Evolutionary conservation across 352 stramenopile genomes (phyloP).

Genomic region (Phytophthora ramorum): DNA sequence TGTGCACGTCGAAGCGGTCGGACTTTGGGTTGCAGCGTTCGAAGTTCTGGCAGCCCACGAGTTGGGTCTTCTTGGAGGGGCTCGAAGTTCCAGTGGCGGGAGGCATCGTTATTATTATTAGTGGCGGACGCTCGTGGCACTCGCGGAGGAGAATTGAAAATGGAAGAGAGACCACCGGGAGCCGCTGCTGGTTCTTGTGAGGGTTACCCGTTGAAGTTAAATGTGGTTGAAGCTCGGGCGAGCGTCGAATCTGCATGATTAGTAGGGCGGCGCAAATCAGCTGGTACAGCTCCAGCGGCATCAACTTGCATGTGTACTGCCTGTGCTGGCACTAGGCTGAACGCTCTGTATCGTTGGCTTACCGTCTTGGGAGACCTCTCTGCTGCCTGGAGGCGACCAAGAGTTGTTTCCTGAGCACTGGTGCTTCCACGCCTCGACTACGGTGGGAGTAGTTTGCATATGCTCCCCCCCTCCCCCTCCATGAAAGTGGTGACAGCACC

Average conservation of each 20-base stretch:
- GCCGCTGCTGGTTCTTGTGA: too few species aligned
- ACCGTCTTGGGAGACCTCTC: too few species aligned
- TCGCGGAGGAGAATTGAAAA: constrained; percentile 19
- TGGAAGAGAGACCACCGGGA: constrained; percentile 16
- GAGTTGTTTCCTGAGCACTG: too few species aligned
- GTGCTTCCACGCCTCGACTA: too few species aligned
- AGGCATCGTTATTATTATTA: constrained; percentile 16
- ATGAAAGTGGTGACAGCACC: too few species aligned
- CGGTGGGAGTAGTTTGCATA: too few species aligned
- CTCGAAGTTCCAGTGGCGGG: constrained; percentile 2
- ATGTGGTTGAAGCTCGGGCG: not conserved
- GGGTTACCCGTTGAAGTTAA: constrained; percentile 11
- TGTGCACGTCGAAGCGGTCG: constrained; percentile 78
- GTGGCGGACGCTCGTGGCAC: not conserved
- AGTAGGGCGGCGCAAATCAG: not conserved
- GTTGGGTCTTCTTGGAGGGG: constrained; percentile 50
- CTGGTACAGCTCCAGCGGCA: not conserved
- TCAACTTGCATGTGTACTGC: not conserved
- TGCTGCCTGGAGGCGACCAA: too few species aligned
- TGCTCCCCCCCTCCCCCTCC: too few species aligned
- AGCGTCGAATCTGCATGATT: constrained; percentile 23
- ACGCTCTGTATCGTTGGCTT: too few species aligned
- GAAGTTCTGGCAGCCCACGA: constrained; percentile 83
- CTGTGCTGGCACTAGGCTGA: not conserved
- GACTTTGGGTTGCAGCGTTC: constrained; percentile 77